Evolutionary conservation across 1,284 basidiomycete genomes (phyloP).

Genomic region (Bondarzewia mesenterica): DNA sequence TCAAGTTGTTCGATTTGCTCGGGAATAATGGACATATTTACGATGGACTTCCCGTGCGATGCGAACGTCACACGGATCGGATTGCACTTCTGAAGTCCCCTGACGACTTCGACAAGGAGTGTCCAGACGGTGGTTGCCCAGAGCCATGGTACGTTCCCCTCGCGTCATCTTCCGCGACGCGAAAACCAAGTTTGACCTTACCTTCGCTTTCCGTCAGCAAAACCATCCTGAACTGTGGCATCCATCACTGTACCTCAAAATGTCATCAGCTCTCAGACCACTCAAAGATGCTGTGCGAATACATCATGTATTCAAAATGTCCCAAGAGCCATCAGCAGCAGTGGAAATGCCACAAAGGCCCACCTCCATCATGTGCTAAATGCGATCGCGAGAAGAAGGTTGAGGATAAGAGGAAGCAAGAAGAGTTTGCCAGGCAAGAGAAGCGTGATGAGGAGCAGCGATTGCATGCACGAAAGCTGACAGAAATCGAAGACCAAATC

Average conservation of each 20-base stretch:
- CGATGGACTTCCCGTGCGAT: slow-evolving; percentile 48
- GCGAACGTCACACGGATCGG: slow-evolving; percentile 42
- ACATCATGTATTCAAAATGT: slow-evolving; percentile 25
- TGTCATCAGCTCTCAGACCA: slow-evolving; percentile 49
- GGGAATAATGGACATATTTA: slow-evolving; percentile 36
- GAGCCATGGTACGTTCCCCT: slow-evolving; percentile 38
- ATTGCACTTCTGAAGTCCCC: slow-evolving; percentile 28
- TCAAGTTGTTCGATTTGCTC: slow-evolving; percentile 35
- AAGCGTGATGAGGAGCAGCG: slow-evolving; percentile 24
- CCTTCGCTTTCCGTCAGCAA: slow-evolving; percentile 25
- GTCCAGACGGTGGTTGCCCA: slow-evolving; percentile 55
- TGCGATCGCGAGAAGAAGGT: slow-evolving; percentile 24
- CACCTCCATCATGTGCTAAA: slow-evolving; percentile 21
- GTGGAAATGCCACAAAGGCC: slow-evolving; percentile 27
- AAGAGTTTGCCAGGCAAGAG: slow-evolving; percentile 24
- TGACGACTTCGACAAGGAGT: slow-evolving; percentile 39
- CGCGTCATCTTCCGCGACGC: background rate
- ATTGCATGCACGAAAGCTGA: slow-evolving; percentile 24
- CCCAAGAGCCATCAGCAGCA: slow-evolving; percentile 23
- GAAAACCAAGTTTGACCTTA: background rate
- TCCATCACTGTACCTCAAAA: slow-evolving; percentile 44
- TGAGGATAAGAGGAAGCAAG: slow-evolving; percentile 23
- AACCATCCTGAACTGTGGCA: slow-evolving; percentile 34
- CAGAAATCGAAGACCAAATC: slow-evolving; percentile 24
- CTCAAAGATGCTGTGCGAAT: slow-evolving; percentile 33